phyloP scores from a whole-genome alignment of 2,329 filamentous ascomycete genomes.

The Aureobasidium sp. region DNA sequence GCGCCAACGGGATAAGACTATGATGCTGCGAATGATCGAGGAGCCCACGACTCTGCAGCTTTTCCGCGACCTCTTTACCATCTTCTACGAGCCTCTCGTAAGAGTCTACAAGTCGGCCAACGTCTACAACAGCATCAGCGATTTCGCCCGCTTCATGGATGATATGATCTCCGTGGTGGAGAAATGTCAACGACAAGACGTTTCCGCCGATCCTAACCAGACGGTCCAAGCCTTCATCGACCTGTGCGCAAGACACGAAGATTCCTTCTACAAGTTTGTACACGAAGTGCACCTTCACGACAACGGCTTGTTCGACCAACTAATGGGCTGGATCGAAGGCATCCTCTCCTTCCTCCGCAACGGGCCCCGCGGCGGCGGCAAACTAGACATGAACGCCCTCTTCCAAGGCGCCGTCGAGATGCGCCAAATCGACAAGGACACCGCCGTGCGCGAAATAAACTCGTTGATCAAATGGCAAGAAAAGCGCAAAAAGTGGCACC shows the following conservation, averaged over 20 bases:
- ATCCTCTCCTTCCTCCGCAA: conserved; percentile 89
- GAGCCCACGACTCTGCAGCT: conserved; percentile 96
- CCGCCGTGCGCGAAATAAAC: conserved; percentile 74
- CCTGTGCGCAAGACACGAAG: conserved; percentile 85
- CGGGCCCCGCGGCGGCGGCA: conserved; percentile 70
- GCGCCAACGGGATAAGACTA: conserved; percentile 85
- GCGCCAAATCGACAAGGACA: conserved; percentile 61
- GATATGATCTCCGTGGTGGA: conserved; percentile 81
- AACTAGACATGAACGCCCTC: conserved; percentile 87
- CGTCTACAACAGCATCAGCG: conserved; percentile 93
- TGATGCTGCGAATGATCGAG: conserved; percentile 94
- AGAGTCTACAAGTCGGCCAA: conserved; percentile 98
- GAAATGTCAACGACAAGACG: conserved; percentile 64
- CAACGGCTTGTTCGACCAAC: conserved; percentile 88
- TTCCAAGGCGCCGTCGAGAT: conserved; percentile 72
- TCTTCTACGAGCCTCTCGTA: conserved; percentile 96
- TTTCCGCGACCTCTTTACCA: conserved; percentile 92
- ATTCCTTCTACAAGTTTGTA: conserved; percentile 98
- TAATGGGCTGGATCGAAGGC: conserved; percentile 96
- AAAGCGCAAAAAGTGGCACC: conserved; percentile 93
- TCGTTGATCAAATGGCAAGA: conserved; percentile 88
- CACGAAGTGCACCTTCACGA: conserved; percentile 97
- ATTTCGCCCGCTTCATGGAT: conserved; percentile 88
- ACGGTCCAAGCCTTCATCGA: conserved; percentile 98
- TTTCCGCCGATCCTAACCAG: conserved; percentile 92